A percentile compares a stretch with the other conserved stretches of the same genome.
Evolutionary conservation across 23 red algal species (phyloP).

Genomic region (Gracilaria vermiculophylla): DNA sequence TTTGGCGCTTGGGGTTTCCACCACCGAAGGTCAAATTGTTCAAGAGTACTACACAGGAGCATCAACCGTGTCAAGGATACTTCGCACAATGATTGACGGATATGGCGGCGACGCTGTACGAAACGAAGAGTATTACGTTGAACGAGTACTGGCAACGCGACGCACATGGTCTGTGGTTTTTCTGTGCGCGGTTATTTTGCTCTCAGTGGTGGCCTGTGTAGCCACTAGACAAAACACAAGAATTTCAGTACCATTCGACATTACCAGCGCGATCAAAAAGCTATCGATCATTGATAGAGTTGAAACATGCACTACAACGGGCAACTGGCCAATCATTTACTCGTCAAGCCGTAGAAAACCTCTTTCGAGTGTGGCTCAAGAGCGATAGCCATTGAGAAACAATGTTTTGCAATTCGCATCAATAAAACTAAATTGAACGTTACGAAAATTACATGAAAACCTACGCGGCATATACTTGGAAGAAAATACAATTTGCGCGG

Average conservation of each 20-base stretch:
- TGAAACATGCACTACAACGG: not conserved
- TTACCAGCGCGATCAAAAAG: not conserved
- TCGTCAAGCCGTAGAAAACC: too few species aligned
- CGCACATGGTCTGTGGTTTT: not conserved
- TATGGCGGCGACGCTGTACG: not conserved
- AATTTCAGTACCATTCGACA: not conserved
- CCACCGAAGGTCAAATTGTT: not conserved
- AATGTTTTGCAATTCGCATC: too few species aligned
- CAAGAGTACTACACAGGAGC: slow-evolving; percentile 8
- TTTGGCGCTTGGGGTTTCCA: not conserved
- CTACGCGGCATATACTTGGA: too few species aligned
- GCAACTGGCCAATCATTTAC: not conserved
- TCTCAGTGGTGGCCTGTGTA: not conserved
- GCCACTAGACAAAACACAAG: not conserved
- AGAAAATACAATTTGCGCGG: too few species aligned
- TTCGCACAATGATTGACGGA: not conserved
- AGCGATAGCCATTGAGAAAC: too few species aligned
- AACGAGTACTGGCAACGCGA: not conserved
- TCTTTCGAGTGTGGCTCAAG: too few species aligned
- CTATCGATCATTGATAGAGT: not conserved
- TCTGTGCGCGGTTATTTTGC: not conserved
- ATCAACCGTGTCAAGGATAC: not conserved
- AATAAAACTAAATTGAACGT: too few species aligned
- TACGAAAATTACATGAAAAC: too few species aligned
- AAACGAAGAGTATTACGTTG: not conserved